Conservation (phyloP, 306 rosid species). For the Rosa multiflora region DNA sequence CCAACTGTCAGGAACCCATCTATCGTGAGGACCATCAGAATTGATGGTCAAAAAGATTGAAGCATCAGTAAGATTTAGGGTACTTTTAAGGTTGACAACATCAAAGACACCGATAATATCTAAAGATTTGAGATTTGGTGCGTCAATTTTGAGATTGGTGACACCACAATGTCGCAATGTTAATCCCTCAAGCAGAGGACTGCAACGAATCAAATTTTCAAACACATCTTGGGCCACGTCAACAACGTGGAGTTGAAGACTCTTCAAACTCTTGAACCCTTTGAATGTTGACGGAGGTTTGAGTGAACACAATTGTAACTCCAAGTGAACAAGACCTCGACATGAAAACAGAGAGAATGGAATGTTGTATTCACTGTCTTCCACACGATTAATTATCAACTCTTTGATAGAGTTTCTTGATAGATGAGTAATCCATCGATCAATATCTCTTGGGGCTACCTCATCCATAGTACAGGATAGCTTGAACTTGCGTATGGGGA, state of each 20-base stretch:
- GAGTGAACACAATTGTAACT: no score
- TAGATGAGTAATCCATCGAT: not conserved
- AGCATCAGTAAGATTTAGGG: no score
- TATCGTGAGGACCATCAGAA: no score
- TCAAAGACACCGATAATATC: slow-evolving; percentile 1
- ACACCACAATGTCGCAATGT: slow-evolving; percentile 41
- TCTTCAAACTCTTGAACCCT: slow-evolving; percentile 55
- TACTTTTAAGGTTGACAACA: slow-evolving; percentile 32
- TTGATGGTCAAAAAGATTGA: no score
- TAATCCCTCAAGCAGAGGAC: slow-evolving; percentile 52
- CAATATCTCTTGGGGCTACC: not conserved
- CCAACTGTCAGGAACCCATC: slow-evolving; percentile 9
- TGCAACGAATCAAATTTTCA: slow-evolving; percentile 41
- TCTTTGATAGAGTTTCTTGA: not conserved
- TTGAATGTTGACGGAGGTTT: slow-evolving; percentile 49
- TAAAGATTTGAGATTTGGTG: slow-evolving; percentile 36
- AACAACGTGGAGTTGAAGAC: slow-evolving; percentile 34
- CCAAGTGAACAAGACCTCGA: slow-evolving; percentile 37
- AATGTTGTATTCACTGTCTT: not conserved
- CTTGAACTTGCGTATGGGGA: slow-evolving; percentile 43
- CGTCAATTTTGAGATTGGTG: slow-evolving; percentile 38
- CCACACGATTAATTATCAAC: not conserved
- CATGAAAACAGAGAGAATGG: not conserved
- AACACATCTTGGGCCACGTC: slow-evolving; percentile 39
- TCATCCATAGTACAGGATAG: not conserved